These are phyloP conservation scores for Alternaria hordeiaustralica DNA, from an alignment of 2,329 filamentous ascomycete genomes.

Conservation along the genomic window DNA sequence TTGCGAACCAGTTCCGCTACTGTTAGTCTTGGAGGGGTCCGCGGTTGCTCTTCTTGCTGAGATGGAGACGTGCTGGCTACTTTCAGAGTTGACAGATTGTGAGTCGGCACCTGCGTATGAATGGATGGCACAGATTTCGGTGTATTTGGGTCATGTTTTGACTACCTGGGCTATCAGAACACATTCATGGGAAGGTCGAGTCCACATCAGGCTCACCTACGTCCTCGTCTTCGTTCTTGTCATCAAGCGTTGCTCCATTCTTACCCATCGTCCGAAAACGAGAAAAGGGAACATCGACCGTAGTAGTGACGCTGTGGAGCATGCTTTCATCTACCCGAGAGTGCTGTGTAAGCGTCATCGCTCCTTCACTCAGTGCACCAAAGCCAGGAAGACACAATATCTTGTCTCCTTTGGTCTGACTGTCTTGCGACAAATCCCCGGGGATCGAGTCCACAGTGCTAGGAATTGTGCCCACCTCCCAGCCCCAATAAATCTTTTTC, in stretches of 20 bases:
- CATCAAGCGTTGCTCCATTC: neutral
- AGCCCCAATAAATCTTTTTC: slow-evolving; percentile 18
- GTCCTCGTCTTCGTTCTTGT: neutral
- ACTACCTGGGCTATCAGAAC: slow-evolving; percentile 16
- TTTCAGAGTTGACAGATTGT: neutral
- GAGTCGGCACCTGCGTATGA: neutral
- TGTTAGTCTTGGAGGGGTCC: slow-evolving; percentile 1
- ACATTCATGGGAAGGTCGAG: neutral
- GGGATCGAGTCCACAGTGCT: slow-evolving; percentile 52
- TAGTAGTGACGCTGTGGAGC: slow-evolving; percentile 42
- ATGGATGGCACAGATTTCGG: neutral
- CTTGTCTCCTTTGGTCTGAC: neutral
- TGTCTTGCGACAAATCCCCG: slow-evolving; percentile 27
- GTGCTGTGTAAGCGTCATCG: slow-evolving; percentile 43
- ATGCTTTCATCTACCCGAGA: neutral
- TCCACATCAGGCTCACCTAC: slow-evolving; percentile 17
- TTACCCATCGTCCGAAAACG: slow-evolving; percentile 33
- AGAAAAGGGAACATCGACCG: slow-evolving; percentile 58
- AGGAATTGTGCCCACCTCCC: slow-evolving; percentile 53
- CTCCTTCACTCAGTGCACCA: slow-evolving; percentile 67
- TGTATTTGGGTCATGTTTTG: slow-evolving; percentile 1
- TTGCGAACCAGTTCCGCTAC: neutral
- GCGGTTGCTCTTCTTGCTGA: neutral
- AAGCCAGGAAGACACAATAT: slow-evolving; percentile 55
- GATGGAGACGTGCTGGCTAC: neutral